Conservation (phyloP, 768 basidiomycete genomes). For the Russula earlei region DNA sequence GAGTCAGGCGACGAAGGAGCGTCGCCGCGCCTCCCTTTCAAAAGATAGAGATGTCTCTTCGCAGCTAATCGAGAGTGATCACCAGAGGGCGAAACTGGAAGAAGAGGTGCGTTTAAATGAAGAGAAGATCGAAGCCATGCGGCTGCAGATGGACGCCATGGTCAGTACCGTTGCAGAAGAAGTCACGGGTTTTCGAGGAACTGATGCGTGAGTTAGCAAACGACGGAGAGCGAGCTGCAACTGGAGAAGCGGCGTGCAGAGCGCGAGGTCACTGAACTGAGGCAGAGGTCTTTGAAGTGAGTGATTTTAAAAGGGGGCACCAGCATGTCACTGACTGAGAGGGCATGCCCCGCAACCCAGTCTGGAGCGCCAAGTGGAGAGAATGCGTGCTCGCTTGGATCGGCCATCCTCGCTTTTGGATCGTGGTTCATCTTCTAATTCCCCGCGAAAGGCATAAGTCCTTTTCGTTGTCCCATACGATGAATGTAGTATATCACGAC, state of each 20-base stretch:
- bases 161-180: constrained; percentile 33
- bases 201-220: constrained; percentile 42
- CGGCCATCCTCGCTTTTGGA: constrained; percentile 37
- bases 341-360: background rate
- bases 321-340: background rate
- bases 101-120: constrained; percentile 57
- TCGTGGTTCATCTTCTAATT: constrained; percentile 28
- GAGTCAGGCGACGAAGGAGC: constrained; percentile 42
- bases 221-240: constrained; percentile 54
- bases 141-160: constrained; percentile 50
- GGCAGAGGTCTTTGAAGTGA: constrained; percentile 59
- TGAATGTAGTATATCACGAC: background rate
- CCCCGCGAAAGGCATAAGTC: constrained; percentile 27
- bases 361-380: constrained; percentile 58
- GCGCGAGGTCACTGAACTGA: constrained; percentile 64
- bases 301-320: constrained; percentile 21
- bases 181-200: background rate
- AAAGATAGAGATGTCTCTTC: constrained; percentile 42
- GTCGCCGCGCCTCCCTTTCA: constrained; percentile 28
- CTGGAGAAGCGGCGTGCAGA: constrained; percentile 68
- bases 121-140: constrained; percentile 44
- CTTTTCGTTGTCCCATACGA: background rate
- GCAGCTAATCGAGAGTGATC: constrained; percentile 52
- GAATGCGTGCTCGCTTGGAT: constrained; percentile 54
- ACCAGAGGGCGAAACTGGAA: constrained; percentile 51